Conservation (phyloP, 2,329 filamentous ascomycete genomes). For the Aspergillus sclerotialis region DNA sequence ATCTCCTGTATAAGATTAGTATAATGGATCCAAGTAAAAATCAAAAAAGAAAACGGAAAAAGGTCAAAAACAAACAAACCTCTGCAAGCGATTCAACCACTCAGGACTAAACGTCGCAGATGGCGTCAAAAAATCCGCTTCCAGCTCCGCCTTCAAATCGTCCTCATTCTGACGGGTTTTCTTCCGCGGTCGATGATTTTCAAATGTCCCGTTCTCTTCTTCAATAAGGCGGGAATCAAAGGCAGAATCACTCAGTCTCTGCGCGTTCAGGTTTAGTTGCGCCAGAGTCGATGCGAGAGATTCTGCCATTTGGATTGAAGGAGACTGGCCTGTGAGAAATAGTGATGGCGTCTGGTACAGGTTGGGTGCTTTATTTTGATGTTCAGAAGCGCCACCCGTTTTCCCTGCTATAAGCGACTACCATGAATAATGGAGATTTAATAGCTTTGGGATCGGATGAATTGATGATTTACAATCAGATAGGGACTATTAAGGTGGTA, state of each 20-base stretch:
- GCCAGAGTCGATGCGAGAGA: constrained; percentile 20
- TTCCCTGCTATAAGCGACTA: too few species aligned
- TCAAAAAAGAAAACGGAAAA: constrained; percentile 5
- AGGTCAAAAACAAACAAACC: constrained; percentile 39
- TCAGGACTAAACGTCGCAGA: constrained; percentile 70
- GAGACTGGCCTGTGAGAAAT: too few species aligned
- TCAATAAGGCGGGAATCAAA: constrained; percentile 24
- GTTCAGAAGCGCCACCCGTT: too few species aligned
- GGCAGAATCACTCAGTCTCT: constrained; percentile 13
- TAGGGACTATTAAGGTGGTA: too few species aligned
- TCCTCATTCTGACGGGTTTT: constrained; percentile 43
- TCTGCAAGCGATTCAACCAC: constrained; percentile 86
- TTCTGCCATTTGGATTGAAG: constrained; percentile 18
- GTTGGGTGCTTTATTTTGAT: too few species aligned
- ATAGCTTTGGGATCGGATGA: too few species aligned
- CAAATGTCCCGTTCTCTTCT: constrained; percentile 21
- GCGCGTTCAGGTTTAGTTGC: constrained; percentile 19
- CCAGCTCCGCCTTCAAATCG: constrained; percentile 64
- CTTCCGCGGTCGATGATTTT: constrained; percentile 36
- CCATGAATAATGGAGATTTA: too few species aligned
- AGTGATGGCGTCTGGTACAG: too few species aligned
- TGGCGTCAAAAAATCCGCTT: constrained; percentile 70
- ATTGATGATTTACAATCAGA: too few species aligned
- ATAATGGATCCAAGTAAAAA: background rate
- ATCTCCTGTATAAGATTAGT: constrained; percentile 46